Evolutionary conservation across 176 grass and related monocot genomes (phyloP), one percentile per base, ranked within the genome.

Genomic region (Rhipidocladum racemiflorum): DNA sequence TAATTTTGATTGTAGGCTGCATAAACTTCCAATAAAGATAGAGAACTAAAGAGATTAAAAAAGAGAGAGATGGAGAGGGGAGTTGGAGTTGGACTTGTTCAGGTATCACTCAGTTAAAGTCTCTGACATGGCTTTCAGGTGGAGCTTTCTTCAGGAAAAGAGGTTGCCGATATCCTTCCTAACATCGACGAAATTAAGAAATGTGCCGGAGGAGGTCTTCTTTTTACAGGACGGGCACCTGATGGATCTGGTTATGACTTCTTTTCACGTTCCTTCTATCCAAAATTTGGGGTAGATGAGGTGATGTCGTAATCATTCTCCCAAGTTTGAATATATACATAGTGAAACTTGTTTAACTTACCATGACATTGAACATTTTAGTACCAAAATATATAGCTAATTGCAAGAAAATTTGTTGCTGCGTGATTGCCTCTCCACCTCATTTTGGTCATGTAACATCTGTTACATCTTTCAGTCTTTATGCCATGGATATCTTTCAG

Each of bases 231-330:
- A 56, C 77, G 69, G 40, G 94, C 91, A 28, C 85, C 91, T 30
- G 36, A 61, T 82, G 89, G 80, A 78, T 97, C 91, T 88, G 89
- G 53, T 76, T 94, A 86, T 74, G 91, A 97, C 70, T 94, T 94
- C 23, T 97, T 92, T 65, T 88, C 74, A 24, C 94, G 91, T 48
- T 92, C 76, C 48, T 90, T 92, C 79, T 81, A 70, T 64, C 91
- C 91, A 45, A 92, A 92, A 81, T 74, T 90, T 34, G 91, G 91
- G 8, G 0, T 97, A 79, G 50, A 85, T 83, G 91, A 97, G 94
- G 94, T 97, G 86, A 89, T 72, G 14, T 1, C 36, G 20, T 55
- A 59, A 35, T 54, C 27, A 53, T 46, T 83, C 43, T 62, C 40
- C 11, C 30, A 72, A 77, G 55, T 20, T 36, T 40, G 4, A 61